Evolutionary conservation across 2,329 filamentous ascomycete species (phyloP).

Genomic region (Parastagonospora nodorum): DNA sequence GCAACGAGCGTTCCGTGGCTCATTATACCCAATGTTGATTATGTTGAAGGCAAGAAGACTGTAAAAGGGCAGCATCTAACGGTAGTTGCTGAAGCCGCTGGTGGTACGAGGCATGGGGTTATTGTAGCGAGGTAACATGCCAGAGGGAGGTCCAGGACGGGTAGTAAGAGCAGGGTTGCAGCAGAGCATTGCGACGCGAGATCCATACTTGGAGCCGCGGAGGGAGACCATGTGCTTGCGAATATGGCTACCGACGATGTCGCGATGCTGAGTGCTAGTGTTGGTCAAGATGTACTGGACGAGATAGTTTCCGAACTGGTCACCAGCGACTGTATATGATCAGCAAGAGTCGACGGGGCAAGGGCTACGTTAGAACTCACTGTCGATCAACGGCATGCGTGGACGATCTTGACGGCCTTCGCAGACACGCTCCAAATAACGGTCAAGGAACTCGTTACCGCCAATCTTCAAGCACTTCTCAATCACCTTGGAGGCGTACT

Average conservation of each 20-base stretch:
- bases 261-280: constrained; percentile 83
- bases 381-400: constrained; percentile 95
- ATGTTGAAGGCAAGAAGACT: constrained; percentile 24
- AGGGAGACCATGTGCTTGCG: constrained; percentile 99
- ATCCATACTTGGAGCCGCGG: constrained; percentile 96
- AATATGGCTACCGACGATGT: constrained; percentile 91
- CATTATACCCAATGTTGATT: constrained; percentile 36
- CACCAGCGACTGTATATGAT: constrained; percentile 72
- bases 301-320: constrained; percentile 98
- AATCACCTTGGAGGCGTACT: constrained; percentile 98
- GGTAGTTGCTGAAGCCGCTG: constrained; percentile 34
- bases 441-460: constrained; percentile 83
- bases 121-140: constrained; percentile 51
- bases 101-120: constrained; percentile 29
- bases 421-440: constrained; percentile 92
- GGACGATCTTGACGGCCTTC: constrained; percentile 89
- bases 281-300: constrained; percentile 97
- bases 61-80: constrained; percentile 19
- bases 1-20: constrained; percentile 31
- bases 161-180: constrained; percentile 91
- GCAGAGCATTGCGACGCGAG: constrained; percentile 97
- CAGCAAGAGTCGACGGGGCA: constrained; percentile 9
- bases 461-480: constrained; percentile 99
- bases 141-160: constrained; percentile 82
- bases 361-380: constrained; percentile 48